These are phyloP conservation scores for Aspergillus aculeatinus DNA, from an alignment of 2,329 filamentous ascomycete species.

Conservation along the genomic window DNA sequence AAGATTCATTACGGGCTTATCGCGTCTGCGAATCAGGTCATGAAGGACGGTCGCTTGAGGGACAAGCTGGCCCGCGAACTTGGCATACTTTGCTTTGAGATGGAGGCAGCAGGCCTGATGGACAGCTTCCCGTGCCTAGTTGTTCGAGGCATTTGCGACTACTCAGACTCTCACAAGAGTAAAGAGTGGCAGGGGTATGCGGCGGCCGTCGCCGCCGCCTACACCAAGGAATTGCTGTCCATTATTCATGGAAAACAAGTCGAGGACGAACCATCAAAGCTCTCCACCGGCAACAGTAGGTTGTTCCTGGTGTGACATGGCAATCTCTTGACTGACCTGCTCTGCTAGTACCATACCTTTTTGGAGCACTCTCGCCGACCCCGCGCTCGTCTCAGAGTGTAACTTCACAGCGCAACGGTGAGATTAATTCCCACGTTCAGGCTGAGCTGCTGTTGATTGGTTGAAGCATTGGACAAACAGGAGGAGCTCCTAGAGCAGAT, in stretches of 20 bases:
- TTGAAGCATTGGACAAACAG: neutral
- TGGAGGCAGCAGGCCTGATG: constrained; percentile 10
- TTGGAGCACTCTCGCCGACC: neutral
- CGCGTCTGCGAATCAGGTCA: constrained; percentile 11
- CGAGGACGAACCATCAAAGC: neutral
- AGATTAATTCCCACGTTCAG: neutral
- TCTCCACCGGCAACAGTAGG: neutral
- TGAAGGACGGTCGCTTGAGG: constrained; percentile 3
- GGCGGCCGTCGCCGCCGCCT: constrained; percentile 5
- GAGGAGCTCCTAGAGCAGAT: constrained; percentile 11
- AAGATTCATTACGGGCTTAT: constrained; percentile 10
- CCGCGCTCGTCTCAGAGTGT: neutral
- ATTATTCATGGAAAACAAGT: neutral
- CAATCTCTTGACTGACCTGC: neutral
- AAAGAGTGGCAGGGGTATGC: constrained; percentile 10
- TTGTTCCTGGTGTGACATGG: neutral
- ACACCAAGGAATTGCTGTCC: constrained; percentile 8
- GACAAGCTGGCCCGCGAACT: constrained; percentile 3
- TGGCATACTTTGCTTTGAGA: constrained; percentile 7
- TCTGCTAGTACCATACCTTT: neutral
- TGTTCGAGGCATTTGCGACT: constrained; percentile 10
- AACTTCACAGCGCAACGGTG: neutral
- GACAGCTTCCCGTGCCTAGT: constrained; percentile 3
- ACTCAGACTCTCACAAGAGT: constrained; percentile 12
- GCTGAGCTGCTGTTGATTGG: neutral